A percentile compares a stretch with the other conserved stretches of the same genome.
Evolutionary conservation across 2,329 filamentous ascomycete species (phyloP).

Genomic region (Rutstroemia sp.): DNA sequence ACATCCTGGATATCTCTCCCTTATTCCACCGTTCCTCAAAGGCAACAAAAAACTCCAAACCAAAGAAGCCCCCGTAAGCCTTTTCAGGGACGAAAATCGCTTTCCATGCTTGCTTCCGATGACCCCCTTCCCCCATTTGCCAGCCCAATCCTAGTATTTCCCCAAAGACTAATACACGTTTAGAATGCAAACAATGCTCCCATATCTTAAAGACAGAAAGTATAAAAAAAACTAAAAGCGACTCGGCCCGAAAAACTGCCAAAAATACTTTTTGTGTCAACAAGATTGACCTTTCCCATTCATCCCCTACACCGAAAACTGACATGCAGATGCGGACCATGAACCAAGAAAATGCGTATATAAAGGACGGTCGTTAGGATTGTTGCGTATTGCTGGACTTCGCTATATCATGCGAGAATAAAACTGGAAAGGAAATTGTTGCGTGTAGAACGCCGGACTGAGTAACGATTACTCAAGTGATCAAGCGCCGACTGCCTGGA

Average conservation of each 20-base stretch:
- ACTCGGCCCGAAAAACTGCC: neutral
- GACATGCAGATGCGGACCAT: neutral
- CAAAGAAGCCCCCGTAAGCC: too few species aligned
- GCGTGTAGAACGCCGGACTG: neutral
- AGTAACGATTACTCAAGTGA: neutral
- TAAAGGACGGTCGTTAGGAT: conserved; percentile 2
- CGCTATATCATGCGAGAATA: conserved; percentile 1
- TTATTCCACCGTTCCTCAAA: too few species aligned
- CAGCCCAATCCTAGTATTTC: too few species aligned
- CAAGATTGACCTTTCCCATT: neutral
- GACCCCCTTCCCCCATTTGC: too few species aligned
- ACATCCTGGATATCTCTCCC: too few species aligned
- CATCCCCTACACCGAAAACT: neutral
- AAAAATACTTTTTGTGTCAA: neutral
- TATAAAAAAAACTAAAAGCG: neutral
- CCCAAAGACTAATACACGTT: too few species aligned
- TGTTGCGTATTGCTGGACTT: neutral
- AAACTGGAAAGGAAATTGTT: neutral
- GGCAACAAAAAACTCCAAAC: too few species aligned
- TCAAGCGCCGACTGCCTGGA: conserved; percentile 1
- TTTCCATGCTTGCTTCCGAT: too few species aligned
- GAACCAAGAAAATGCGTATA: conserved; percentile 9
- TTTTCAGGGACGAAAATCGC: too few species aligned
- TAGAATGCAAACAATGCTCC: neutral
- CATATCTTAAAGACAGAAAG: too few species aligned